Conservation (phyloP, 441 rosid species). For the Erodium chrysanthum region DNA sequence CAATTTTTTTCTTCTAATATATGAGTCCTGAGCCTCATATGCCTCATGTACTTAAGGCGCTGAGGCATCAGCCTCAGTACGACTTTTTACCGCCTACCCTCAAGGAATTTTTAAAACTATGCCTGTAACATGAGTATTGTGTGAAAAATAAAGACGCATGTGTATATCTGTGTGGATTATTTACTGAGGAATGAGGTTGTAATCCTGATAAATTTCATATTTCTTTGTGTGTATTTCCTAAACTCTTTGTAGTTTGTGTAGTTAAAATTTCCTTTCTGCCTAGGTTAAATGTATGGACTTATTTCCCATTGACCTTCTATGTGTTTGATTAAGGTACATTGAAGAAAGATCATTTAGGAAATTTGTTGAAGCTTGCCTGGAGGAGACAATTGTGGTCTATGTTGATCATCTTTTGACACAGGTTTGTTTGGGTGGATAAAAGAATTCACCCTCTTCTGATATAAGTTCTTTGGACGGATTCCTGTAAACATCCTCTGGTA, state of each 20-base stretch:
- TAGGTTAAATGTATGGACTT: not conserved
- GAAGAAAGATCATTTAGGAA: conserved; percentile 94
- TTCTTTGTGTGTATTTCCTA: too few species aligned
- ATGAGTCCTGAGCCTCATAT: too few species aligned
- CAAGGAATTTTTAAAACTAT: too few species aligned
- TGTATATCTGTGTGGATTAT: not conserved
- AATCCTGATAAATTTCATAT: not conserved
- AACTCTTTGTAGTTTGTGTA: not conserved
- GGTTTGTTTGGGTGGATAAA: conserved; percentile 30
- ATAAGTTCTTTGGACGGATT: conserved; percentile 10
- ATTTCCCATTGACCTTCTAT: conserved; percentile 17
- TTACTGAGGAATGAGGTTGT: not conserved
- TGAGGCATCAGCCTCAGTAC: too few species aligned
- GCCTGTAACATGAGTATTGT: not conserved
- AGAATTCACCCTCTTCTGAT: not conserved
- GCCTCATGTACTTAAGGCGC: too few species aligned
- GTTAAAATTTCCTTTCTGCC: not conserved
- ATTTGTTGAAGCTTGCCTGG: conserved; percentile 93
- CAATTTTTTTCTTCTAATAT: too few species aligned
- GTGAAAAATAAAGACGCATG: not conserved
- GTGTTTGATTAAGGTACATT: conserved; percentile 52
- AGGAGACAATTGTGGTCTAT: conserved; percentile 79
- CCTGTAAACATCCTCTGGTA: conserved; percentile 20
- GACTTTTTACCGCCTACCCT: too few species aligned
- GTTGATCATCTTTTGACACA: conserved; percentile 85